Conservation (phyloP, 176 grass and related monocot genomes). For the Tuctoria greenei region DNA sequence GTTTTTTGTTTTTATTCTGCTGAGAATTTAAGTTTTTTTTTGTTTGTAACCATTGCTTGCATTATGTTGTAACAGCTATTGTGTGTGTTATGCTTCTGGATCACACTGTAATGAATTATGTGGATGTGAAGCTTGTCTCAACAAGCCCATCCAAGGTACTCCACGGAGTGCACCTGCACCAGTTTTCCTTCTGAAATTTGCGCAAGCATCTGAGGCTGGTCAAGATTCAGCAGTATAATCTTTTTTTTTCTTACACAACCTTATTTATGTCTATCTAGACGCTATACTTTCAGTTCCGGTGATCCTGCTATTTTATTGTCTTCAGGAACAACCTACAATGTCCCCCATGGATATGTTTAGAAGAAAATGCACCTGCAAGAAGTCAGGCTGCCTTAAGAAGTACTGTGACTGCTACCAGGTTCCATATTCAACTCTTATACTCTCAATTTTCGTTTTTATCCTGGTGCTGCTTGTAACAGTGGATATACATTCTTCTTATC, state of each 20-base stretch:
- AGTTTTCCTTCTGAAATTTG: conserved; percentile 40
- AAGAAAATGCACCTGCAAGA: conserved; percentile 68
- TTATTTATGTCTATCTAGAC: neutral
- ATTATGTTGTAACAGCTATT: conserved; percentile 47
- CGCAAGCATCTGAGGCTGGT: conserved; percentile 32
- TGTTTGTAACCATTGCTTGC: conserved; percentile 15
- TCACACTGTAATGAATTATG: conserved; percentile 54
- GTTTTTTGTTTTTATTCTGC: neutral
- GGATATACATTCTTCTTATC: conserved; percentile 20
- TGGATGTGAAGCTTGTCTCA: conserved; percentile 54
- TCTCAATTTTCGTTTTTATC: neutral
- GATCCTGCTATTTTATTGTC: conserved; percentile 6
- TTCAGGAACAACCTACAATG: conserved; percentile 46
- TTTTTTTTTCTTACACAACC: conserved; percentile 37
- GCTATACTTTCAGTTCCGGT: neutral
- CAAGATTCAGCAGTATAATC: conserved; percentile 42
- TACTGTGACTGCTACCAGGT: conserved; percentile 71
- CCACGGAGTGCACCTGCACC: conserved; percentile 22
- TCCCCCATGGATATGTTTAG: conserved; percentile 46
- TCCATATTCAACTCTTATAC: conserved; percentile 15
- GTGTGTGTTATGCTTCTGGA: conserved; percentile 60
- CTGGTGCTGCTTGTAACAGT: conserved; percentile 11
- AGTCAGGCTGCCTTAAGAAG: conserved; percentile 65
- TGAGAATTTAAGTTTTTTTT: conserved; percentile 7
- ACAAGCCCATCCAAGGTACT: conserved; percentile 42